Conservation (phyloP, 805 yeast genomes). For the Hanseniaspora mollemarum region DNA sequence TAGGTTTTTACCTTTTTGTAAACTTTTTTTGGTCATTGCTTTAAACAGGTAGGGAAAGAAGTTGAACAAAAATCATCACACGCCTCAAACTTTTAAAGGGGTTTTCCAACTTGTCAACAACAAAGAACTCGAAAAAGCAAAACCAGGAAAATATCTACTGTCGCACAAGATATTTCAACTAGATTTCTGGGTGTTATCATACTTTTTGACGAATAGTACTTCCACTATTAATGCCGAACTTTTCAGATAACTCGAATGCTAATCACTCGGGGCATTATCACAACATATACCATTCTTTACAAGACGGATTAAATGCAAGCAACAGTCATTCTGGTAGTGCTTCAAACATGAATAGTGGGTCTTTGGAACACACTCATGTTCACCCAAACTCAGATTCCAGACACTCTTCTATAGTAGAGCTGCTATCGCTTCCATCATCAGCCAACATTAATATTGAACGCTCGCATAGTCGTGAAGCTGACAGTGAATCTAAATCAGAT, state of each 20-base stretch:
- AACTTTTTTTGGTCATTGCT: too few species aligned
- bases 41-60: too few species aligned
- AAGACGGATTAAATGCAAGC: background rate
- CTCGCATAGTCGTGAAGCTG: background rate
- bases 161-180: too few species aligned
- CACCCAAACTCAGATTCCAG: constrained; percentile 6
- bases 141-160: too few species aligned
- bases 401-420: constrained; percentile 15
- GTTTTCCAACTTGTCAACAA: too few species aligned
- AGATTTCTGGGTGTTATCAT: too few species aligned
- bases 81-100: too few species aligned
- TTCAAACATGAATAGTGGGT: background rate
- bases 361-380: background rate
- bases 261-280: constrained; percentile 8
- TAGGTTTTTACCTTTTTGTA: too few species aligned
- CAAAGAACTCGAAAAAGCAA: too few species aligned
- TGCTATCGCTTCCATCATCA: constrained; percentile 13
- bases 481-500: background rate
- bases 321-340: background rate
- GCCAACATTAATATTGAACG: background rate
- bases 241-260: background rate
- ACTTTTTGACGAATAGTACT: too few species aligned
- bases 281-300: constrained; percentile 4
- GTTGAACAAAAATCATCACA: too few species aligned
- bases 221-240: too few species aligned